A percentile compares a stretch with the other conserved stretches of the same genome.
These are phyloP conservation scores for Henckelia pumila DNA, from an alignment of 257 asterid species.

Conservation along the genomic window DNA sequence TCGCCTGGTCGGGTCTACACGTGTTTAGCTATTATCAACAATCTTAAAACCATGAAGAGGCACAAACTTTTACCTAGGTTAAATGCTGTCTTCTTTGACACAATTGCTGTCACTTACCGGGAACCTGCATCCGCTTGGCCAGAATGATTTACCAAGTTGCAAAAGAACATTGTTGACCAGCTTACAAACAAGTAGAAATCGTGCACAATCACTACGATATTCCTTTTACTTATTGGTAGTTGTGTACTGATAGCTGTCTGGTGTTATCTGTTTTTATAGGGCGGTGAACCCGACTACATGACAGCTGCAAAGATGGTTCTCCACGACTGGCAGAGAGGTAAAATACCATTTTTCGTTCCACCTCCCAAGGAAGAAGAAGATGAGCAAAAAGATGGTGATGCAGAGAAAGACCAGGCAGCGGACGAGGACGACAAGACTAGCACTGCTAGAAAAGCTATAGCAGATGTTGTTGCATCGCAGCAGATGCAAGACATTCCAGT, in stretches of 20 bases:
- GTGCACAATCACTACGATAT: too few relatives aligned
- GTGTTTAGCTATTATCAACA: neutral
- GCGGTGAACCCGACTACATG: constrained; percentile 90
- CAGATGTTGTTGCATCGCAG: constrained; percentile 61
- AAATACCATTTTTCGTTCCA: constrained; percentile 79
- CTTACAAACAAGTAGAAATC: too few relatives aligned
- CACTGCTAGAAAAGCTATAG: constrained; percentile 65
- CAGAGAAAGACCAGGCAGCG: constrained; percentile 27
- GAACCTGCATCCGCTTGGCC: neutral
- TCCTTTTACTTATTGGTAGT: neutral
- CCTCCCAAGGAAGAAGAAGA: constrained; percentile 60
- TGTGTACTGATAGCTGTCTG: neutral
- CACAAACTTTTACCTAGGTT: neutral
- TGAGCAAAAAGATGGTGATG: constrained; percentile 29
- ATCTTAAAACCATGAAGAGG: neutral
- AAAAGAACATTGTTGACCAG: too few relatives aligned
- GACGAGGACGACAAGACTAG: constrained; percentile 37
- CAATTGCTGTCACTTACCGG: too few relatives aligned
- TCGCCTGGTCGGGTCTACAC: neutral
- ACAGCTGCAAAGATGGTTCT: constrained; percentile 92
- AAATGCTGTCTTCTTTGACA: neutral
- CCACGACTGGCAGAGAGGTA: constrained; percentile 96
- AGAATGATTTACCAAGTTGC: neutral
- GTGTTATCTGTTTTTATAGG: constrained; percentile 39
- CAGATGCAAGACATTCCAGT: constrained; percentile 65